Base-by-base conservation (phyloP, 345 rosid genomes). In the Combretum micranthum region DNA sequence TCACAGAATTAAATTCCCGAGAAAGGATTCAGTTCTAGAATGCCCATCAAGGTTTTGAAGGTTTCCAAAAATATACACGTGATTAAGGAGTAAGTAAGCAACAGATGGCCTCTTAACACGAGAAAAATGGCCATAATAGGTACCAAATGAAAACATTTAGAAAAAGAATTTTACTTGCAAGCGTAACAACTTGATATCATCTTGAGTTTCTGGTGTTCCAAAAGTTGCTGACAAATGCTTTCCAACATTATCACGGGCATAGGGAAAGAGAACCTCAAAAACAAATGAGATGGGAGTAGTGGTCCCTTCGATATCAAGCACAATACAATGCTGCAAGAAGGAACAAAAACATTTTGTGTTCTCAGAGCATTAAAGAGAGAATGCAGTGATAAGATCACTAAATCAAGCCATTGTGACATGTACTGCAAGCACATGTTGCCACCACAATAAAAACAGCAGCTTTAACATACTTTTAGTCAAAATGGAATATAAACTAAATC, bases 231-330 rank as follows among this genome's bases (percentile, higher is more conserved):
- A 73, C 69, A 94, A 70, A 77, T 87, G 93, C 80, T 79, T 94
- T 51, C 80, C 92, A 60, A 90, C 95, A 64, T 85, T 90, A 57
- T 83, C 83, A 69, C 82, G 78, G 57, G 97, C 95, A 80, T 84
- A 94, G 2, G 97, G 97, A 76, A 85, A 90, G 60, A 90, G 93
- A 57, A 94, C 83, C 59, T 94, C 97, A 7, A 81, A 69, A 67
- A 90, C 99, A 66, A 87, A 94, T 25, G 96, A 79, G 73, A 94
- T 94, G 45, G 97, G 97, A 14, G 97, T 87, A 2, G 99, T 90
- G 63, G 95, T 93, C 66, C 99, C 99, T 78, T 90, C 99, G 42
- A 90, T 90, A 75, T 90, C 99, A 45, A 93, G 97, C 68, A 93
- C 84, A 73, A 93, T 63, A 73, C 77, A 93, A 53, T 65, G 71